Percentiles rank a stretch among this genome's conserved stretches.
Conservation (phyloP, 768 basidiomycete species). For the Hydnomerulius pinastri region DNA sequence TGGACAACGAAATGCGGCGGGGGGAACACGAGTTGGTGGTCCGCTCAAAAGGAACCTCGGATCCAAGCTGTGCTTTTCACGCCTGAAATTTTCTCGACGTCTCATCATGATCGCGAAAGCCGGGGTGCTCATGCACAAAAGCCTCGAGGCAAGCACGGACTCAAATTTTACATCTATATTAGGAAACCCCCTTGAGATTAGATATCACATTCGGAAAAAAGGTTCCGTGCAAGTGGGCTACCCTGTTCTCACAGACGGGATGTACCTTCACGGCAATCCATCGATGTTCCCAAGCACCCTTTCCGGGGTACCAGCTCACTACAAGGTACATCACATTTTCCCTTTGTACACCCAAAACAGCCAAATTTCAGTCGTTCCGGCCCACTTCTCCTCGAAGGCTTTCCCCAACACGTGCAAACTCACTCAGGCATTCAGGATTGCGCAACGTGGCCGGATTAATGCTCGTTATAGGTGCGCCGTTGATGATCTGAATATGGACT, state of each 20-base stretch:
- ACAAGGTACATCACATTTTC: not conserved
- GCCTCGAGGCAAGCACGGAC: conserved; percentile 30
- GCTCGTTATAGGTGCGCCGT: conserved; percentile 66
- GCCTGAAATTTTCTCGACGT: conserved; percentile 13
- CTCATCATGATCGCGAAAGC: conserved; percentile 14
- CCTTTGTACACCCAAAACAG: not conserved
- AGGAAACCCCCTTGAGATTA: conserved; percentile 4
- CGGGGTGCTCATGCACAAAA: not conserved
- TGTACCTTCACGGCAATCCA: no score
- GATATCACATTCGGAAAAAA: not conserved
- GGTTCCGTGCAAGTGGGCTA: no score
- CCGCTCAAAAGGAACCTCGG: conserved; percentile 27
- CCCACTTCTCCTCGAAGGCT: conserved; percentile 48
- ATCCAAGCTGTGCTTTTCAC: conserved; percentile 23
- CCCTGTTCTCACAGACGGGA: no score
- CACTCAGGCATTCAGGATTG: conserved; percentile 70
- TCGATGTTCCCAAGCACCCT: no score
- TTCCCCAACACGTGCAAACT: conserved; percentile 59
- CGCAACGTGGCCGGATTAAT: conserved; percentile 73
- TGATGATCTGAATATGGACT: conserved; percentile 58
- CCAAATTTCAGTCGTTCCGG: conserved; percentile 4
- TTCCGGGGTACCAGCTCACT: no score
- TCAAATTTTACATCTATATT: conserved; percentile 1
- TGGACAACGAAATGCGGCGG: no score
- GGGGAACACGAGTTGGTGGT: conserved; percentile 28